Base-by-base conservation (phyloP, 225 moss, liverwort and hornwort species). In the Sphagnum contortum region DNA sequence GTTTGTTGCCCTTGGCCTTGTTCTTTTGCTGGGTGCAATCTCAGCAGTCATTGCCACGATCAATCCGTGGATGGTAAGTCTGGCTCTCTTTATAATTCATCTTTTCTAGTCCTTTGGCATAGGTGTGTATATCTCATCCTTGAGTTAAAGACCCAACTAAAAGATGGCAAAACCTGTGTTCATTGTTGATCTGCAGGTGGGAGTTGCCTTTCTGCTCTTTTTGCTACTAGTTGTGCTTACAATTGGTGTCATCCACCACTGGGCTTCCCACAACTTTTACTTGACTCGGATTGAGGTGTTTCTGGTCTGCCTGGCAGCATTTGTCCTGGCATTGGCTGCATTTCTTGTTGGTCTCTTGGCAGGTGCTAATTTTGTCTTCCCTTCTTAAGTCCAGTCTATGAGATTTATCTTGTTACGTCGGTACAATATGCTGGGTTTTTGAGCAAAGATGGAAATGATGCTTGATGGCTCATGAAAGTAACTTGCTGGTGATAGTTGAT, bases 231-330 rank as follows among this genome's bases (percentile, higher is more conserved):
- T 98, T 68, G 81, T 93, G 49, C 72, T 93, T 59, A 82, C 90
- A 13, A 87, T 98, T 66, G 93, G 80, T 66, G 96, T 98, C 59
- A 87, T 98, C 61, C 96, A 92, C 81, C 96, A 98, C 64, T 98
- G 96, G 96, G 96, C 90, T 12, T 98, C 93, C 67, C 96, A 98
- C 59, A 93, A 98, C 79, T 98, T 98, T 63, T 98, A 98, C 75
- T 86, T 98, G 77, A 98, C 96, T 48, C 88, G 90, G 45, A 81
- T 83, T 87, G 96, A 98, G 70, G 89, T 87, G 57, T 71, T 93
- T 70, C 72, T 98, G 63, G 93, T 93, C 66, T 93, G 89, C 71
- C 68, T 98, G 49, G 87, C 83, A 45, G 88, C 90, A n/a, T 93
- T 91, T 71, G 93, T 98, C 67, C 71, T 98, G 68, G 96, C 93